Evolutionary conservation across 2,329 filamentous ascomycete species (phyloP).

Genomic region (Trichoderma lentiforme): DNA sequence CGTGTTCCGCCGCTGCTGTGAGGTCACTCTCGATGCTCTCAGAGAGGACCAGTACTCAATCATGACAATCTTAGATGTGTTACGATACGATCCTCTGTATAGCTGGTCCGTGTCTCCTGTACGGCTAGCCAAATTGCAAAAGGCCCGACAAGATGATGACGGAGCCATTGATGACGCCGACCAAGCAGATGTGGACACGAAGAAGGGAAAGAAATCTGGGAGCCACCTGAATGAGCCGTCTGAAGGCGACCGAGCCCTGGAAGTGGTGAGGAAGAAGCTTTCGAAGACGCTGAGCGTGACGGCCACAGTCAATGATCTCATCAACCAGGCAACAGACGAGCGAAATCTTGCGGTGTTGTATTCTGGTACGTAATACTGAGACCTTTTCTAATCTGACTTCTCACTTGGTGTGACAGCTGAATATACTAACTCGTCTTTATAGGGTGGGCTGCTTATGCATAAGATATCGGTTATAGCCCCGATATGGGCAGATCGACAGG

Average conservation of each 20-base stretch:
- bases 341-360: conserved; percentile 88
- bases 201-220: conserved; percentile 34
- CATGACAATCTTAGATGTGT: conserved; percentile 96
- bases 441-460: conserved; percentile 50
- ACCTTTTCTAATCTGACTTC: not conserved
- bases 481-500: not conserved
- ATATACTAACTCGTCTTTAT: not conserved
- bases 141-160: conserved; percentile 53
- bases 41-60: conserved; percentile 95
- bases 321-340: conserved; percentile 93
- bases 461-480: conserved; percentile 4
- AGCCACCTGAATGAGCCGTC: conserved; percentile 53
- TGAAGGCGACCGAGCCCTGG: conserved; percentile 87
- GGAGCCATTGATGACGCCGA: conserved; percentile 35
- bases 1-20: conserved; percentile 95
- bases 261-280: conserved; percentile 93
- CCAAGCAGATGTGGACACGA: conserved; percentile 41
- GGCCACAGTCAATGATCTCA: conserved; percentile 94
- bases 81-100: conserved; percentile 97
- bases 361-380: conserved; percentile 55
- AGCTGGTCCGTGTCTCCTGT: conserved; percentile 85
- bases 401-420: not conserved
- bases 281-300: conserved; percentile 90
- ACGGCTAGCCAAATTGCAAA: conserved; percentile 61
- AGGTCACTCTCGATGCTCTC: conserved; percentile 92